Evolutionary conservation across 2,329 filamentous ascomycete species (phyloP).

Genomic region (Fusarium anthophilum): DNA sequence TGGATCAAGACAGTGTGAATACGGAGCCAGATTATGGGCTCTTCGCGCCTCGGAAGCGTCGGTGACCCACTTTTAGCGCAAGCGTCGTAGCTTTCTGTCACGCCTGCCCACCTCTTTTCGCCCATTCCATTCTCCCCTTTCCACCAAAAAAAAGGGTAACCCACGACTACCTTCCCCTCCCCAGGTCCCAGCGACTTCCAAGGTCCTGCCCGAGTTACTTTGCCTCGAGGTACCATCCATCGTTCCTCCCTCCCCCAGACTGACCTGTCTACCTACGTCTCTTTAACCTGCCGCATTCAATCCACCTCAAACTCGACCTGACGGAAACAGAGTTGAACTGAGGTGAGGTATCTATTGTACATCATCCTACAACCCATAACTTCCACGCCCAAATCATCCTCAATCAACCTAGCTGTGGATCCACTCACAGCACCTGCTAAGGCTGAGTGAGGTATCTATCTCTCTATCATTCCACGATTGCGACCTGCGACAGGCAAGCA

Average conservation of each 20-base stretch:
- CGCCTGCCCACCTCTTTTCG: constrained; percentile 43
- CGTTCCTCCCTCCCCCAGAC: constrained; percentile 41
- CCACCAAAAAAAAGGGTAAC: constrained; percentile 48
- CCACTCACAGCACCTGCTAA: constrained; percentile 39
- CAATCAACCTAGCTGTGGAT: constrained; percentile 32
- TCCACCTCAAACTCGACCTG: constrained; percentile 35
- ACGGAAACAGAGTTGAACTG: constrained; percentile 13
- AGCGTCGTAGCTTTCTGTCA: constrained; percentile 40
- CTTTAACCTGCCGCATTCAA: constrained; percentile 17
- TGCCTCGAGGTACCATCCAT: constrained; percentile 51
- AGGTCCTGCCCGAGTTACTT: constrained; percentile 53
- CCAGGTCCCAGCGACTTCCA: constrained; percentile 45
- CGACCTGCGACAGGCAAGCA: constrained; percentile 12
- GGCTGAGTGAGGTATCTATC: not conserved
- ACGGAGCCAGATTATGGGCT: not conserved
- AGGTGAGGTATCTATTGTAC: constrained; percentile 35
- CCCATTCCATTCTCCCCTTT: constrained; percentile 45
- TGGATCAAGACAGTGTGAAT: not conserved
- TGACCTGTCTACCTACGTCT: not conserved
- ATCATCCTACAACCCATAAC: constrained; percentile 24
- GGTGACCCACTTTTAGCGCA: constrained; percentile 24
- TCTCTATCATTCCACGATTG: constrained; percentile 13
- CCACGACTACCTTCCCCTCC: constrained; percentile 46
- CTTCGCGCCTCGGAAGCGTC: constrained; percentile 13
- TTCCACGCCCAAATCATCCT: constrained; percentile 11